Conservation (phyloP, 176 grass and related monocot species). For the Poa pratensis region DNA sequence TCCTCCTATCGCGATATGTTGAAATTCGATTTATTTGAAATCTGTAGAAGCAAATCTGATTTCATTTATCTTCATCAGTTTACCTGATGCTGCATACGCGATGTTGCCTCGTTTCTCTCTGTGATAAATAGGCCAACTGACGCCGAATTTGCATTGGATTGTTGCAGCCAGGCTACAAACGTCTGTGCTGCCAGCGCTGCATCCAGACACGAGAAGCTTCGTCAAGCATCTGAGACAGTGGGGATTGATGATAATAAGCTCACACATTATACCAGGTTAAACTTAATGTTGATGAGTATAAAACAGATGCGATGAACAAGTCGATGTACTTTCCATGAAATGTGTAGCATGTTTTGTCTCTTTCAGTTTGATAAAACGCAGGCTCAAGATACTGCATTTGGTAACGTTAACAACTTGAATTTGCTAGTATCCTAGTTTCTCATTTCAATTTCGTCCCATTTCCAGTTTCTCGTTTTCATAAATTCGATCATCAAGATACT, state of each 20-base stretch:
- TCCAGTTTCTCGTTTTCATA: neutral
- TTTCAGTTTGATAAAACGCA: neutral
- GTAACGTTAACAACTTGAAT: neutral
- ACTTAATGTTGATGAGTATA: neutral
- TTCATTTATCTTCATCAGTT: neutral
- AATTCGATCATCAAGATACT: no score
- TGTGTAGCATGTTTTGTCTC: neutral
- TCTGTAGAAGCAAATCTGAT: slow-evolving; percentile 8
- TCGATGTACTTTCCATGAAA: neutral
- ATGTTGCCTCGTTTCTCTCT: neutral
- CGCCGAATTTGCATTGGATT: neutral
- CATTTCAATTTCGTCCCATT: neutral
- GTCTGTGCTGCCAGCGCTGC: neutral
- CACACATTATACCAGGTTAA: no score
- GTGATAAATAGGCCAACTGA: neutral
- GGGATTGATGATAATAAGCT: neutral
- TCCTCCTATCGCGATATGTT: neutral
- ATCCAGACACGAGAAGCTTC: slow-evolving; percentile 12
- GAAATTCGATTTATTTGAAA: neutral
- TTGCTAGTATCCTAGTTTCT: neutral
- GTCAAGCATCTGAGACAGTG: neutral
- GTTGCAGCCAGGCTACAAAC: slow-evolving; percentile 2
- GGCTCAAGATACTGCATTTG: neutral
- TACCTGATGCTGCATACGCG: neutral
- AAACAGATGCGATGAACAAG: neutral